Evolutionary conservation across 73 alveolate genomes (phyloP), one percentile per base, ranked within the genome.

Genomic region (Paramecium pentaurelia): DNA sequence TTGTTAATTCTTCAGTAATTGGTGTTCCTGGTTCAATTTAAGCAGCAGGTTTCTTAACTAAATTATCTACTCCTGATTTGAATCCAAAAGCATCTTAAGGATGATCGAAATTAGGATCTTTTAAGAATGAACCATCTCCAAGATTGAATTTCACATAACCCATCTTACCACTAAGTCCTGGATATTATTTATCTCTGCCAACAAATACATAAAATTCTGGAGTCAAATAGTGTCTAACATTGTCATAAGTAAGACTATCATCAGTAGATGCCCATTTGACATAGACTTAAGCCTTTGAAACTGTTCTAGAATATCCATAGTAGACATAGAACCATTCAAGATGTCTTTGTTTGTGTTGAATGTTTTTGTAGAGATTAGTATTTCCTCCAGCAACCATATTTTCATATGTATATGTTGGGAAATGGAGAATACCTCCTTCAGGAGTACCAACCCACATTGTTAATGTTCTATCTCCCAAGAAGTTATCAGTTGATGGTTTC

Each of bases 121-220:
- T 75, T 11, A 37, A 9, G 92, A 84, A 84, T 84, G 87, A 1
- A 9, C 92, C 92, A 27, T 84, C 92, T 84, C 92, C 92, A n/a
- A 27, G 36, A 84, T 84, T 84, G 25, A 84, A 51, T 16, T 58
- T 84, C 20, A 84, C 9, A 51, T 84, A 58, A n/a, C 77, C 92
- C n/a, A 84, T 84, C 18, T 84, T 84, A 42, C 92, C 92, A 42
- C 86, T 32, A 30, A 5, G 92, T 16, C 86, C 92, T 32, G 86
- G 49, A 22, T 12, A 84, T 14, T 84, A 18, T 28, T 51, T 84
- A 58, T 51, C 75, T 84, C 86, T 84, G 0, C 92, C 92, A 37
- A 84, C 58, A 84, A n/a, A 47, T n/a, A 58, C 86, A 51, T 32
- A 58, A 6, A 51, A 84, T 30, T 49, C 87, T 47, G 58, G 51